phyloP scores from a whole-genome alignment of 768 basidiomycete genomes.

The Rhizopogon rudus region DNA sequence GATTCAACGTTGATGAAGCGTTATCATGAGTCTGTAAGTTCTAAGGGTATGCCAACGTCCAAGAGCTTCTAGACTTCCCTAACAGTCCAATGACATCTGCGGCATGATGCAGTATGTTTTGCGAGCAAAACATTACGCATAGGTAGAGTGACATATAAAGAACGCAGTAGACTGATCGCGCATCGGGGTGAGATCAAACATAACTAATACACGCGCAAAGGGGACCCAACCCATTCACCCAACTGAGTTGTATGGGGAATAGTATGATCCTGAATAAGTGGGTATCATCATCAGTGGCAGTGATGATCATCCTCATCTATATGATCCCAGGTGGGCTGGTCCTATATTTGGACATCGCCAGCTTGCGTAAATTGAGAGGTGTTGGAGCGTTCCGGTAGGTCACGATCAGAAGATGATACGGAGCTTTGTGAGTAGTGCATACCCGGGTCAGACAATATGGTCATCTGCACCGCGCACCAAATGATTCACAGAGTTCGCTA shows the following conservation, averaged over 20 bases:
- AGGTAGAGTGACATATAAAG: background rate
- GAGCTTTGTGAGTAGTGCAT: constrained; percentile 20
- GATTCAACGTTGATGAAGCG: no score
- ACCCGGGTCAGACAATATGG: constrained; percentile 28
- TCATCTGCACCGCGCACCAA: constrained; percentile 4
- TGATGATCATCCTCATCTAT: no score
- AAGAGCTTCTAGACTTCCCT: no score
- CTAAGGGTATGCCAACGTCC: no score
- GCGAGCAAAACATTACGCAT: no score
- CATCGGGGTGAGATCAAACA: no score
- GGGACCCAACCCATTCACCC: background rate
- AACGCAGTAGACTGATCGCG: background rate
- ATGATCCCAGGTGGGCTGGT: constrained; percentile 16
- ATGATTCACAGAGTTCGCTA: constrained; percentile 18
- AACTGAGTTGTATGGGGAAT: background rate
- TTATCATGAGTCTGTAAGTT: no score
- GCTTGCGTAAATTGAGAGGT: constrained; percentile 16
- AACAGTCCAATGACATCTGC: no score
- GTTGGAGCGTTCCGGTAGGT: background rate
- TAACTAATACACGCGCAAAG: no score
- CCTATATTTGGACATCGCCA: constrained; percentile 6
- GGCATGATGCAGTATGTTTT: no score
- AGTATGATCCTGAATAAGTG: no score
- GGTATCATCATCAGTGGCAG: no score
- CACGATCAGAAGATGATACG: constrained; percentile 17